Conservation (phyloP, 2,329 filamentous ascomycete species). For the Grosmannia serpens region DNA sequence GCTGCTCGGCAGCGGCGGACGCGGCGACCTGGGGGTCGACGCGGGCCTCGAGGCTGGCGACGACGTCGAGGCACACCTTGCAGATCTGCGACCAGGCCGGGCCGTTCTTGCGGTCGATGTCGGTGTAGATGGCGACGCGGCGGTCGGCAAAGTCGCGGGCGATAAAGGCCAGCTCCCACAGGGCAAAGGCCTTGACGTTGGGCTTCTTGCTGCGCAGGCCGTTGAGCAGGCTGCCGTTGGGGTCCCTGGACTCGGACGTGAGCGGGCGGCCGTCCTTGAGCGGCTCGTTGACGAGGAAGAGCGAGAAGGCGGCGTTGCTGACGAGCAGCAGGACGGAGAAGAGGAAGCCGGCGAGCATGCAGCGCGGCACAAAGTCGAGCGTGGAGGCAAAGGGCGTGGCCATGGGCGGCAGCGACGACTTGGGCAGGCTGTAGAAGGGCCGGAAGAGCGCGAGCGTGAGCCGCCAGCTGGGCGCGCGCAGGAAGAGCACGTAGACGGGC, state of each 20-base stretch:
- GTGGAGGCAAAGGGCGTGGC: constrained; percentile 40
- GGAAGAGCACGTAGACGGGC: constrained; percentile 48
- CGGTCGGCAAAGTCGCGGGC: constrained; percentile 62
- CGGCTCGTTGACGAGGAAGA: constrained; percentile 71
- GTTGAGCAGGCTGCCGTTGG: constrained; percentile 78
- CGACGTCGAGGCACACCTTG: constrained; percentile 53
- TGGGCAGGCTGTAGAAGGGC: constrained; percentile 63
- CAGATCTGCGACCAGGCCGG: constrained; percentile 75
- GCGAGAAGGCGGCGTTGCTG: constrained; percentile 64
- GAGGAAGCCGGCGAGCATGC: constrained; percentile 50
- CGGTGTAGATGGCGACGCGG: constrained; percentile 70
- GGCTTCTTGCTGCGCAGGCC: constrained; percentile 77
- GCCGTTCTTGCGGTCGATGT: constrained; percentile 72
- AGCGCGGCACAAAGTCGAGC: constrained; percentile 42
- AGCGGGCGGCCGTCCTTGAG: constrained; percentile 76
- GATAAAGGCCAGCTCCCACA: constrained; percentile 83
- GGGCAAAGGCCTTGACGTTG: constrained; percentile 67
- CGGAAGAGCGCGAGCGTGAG: constrained; percentile 60
- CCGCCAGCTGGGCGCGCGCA: constrained; percentile 56
- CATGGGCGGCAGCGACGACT: constrained; percentile 51
- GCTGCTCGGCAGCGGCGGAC: neutral
- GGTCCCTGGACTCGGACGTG: constrained; percentile 76
- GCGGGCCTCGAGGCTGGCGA: constrained; percentile 55
- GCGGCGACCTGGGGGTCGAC: constrained; percentile 36
- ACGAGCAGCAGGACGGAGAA: constrained; percentile 65